Percentiles rank a stretch among this genome's conserved stretches.
phyloP scores from a whole-genome alignment of 2,329 filamentous ascomycete species.

The Herpotrichia juniperi region DNA sequence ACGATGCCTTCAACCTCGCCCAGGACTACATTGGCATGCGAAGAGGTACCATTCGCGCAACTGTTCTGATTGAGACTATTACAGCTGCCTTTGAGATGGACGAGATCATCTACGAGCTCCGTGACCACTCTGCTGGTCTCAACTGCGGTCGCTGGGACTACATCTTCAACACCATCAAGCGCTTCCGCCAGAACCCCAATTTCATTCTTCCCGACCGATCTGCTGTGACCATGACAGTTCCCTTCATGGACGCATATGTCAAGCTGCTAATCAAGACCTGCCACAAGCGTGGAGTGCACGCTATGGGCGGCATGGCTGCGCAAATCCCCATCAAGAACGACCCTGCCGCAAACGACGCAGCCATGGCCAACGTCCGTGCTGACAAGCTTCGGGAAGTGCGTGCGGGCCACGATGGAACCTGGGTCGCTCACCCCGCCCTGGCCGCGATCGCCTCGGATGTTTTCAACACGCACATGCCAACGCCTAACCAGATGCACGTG shows the following conservation, averaged over 20 bases:
- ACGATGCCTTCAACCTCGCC: conserved; percentile 93
- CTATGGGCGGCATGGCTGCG: conserved; percentile 98
- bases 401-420: conserved; percentile 94
- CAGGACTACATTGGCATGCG: conserved; percentile 92
- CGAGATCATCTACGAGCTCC: conserved; percentile 99
- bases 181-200: conserved; percentile 92
- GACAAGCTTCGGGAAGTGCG: conserved; percentile 97
- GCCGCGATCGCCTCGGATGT: conserved; percentile 86
- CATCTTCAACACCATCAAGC: conserved; percentile 99
- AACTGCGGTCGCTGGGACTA: conserved; percentile 99
- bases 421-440: conserved; percentile 95
- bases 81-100: conserved; percentile 99
- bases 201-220: conserved; percentile 94
- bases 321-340: conserved; percentile 99
- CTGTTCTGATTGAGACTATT: conserved; percentile 97
- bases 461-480: conserved; percentile 99
- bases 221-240: conserved; percentile 94
- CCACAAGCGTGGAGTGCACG: conserved; percentile 95
- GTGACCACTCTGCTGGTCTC: conserved; percentile 92
- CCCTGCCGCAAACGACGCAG: conserved; percentile 85
- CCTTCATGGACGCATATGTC: conserved; percentile 98
- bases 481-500: conserved; percentile 92
- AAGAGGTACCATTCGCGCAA: conserved; percentile 90
- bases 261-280: conserved; percentile 98
- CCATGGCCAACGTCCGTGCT: conserved; percentile 89